Evolutionary conservation across 352 stramenopile genomes (phyloP).

Genomic region (Phytophthora foliorum): DNA sequence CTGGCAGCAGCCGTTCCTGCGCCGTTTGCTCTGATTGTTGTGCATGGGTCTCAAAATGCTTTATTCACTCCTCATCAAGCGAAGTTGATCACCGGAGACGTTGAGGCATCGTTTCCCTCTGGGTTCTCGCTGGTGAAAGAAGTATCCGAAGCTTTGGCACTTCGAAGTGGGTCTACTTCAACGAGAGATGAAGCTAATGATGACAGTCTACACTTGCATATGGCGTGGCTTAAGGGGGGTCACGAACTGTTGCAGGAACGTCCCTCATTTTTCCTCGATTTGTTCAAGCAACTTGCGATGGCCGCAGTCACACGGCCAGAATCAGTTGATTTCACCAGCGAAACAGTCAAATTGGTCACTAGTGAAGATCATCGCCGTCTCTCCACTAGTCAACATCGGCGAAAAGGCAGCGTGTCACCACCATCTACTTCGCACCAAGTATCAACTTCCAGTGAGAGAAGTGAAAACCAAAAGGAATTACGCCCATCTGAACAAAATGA

Average conservation of each 20-base stretch:
- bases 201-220: slow-evolving; percentile 41
- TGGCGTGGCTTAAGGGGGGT: slow-evolving; percentile 82
- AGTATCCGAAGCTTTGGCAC: slow-evolving; percentile 26
- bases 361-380: background rate
- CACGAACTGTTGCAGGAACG: slow-evolving; percentile 82
- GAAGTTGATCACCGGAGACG: slow-evolving; percentile 28
- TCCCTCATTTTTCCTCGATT: slow-evolving; percentile 55
- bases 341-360: background rate
- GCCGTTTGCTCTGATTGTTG: slow-evolving; percentile 61
- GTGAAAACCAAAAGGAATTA: background rate
- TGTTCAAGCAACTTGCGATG: slow-evolving; percentile 55
- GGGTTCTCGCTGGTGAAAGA: slow-evolving; percentile 17
- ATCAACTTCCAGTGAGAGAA: background rate
- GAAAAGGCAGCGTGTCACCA: slow-evolving; percentile 1
- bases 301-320: slow-evolving; percentile 4
- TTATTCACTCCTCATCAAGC: slow-evolving; percentile 53
- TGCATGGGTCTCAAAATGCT: slow-evolving; percentile 70
- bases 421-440: background rate
- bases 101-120: background rate
- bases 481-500: background rate
- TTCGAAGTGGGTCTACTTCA: background rate
- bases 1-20: slow-evolving; percentile 24
- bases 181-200: background rate
- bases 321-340: background rate
- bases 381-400: slow-evolving; percentile 6